Evolutionary conservation across 768 basidiomycete species (phyloP).

Genomic region (Amanita phalloides): DNA sequence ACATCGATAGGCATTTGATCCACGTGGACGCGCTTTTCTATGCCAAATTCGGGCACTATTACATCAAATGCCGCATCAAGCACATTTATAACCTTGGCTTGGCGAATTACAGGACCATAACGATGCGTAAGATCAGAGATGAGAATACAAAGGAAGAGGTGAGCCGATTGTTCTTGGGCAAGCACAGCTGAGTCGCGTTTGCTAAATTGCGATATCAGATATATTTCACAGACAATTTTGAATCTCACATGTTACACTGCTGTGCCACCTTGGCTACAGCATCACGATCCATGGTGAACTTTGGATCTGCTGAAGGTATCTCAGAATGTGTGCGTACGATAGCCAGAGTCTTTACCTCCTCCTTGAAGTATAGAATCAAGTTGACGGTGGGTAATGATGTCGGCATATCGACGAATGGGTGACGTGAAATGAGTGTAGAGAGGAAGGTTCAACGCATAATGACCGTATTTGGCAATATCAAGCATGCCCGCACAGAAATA

Average conservation of each 20-base stretch:
- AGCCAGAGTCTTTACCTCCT: constrained; percentile 33
- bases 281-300: constrained; percentile 97
- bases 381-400: constrained; percentile 93
- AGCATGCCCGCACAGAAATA: constrained; percentile 99
- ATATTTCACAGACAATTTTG: background rate
- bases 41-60: constrained; percentile 91
- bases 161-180: constrained; percentile 94
- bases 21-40: constrained; percentile 97
- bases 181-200: constrained; percentile 87
- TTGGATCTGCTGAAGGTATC: constrained; percentile 46
- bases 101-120: constrained; percentile 91
- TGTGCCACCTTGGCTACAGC: constrained; percentile 96
- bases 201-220: constrained; percentile 23
- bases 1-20: constrained; percentile 99
- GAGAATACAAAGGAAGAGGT: constrained; percentile 90
- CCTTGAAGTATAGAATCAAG: constrained; percentile 80
- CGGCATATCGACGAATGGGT: constrained; percentile 89
- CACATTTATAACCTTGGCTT: constrained; percentile 91
- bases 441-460: constrained; percentile 84
- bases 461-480: constrained; percentile 95
- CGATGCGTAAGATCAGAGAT: constrained; percentile 90
- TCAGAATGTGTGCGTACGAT: constrained; percentile 3
- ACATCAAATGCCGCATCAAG: constrained; percentile 99
- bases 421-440: constrained; percentile 93
- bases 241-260: constrained; percentile 87